Conservation (phyloP, 257 asterid genomes). For the Solanum etuberosum region DNA sequence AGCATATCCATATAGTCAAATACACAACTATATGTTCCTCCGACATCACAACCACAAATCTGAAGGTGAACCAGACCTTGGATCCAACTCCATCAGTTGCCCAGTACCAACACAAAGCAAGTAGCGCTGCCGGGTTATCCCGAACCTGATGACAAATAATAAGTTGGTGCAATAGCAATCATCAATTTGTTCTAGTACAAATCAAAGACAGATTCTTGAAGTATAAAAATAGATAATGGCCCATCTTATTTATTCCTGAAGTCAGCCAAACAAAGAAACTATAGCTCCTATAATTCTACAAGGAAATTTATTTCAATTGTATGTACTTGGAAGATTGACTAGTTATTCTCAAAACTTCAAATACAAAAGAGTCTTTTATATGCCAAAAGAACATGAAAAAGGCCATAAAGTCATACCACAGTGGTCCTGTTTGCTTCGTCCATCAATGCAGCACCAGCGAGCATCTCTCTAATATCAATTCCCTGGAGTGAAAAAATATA, state of each 20-base stretch:
- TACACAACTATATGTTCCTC: neutral
- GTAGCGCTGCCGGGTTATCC: slow-evolving; percentile 90
- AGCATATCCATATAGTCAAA: neutral
- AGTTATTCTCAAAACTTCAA: neutral
- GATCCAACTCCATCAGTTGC: slow-evolving; percentile 88
- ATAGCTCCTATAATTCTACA: neutral
- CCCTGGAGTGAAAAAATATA: slow-evolving; percentile 36
- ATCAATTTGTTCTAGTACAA: neutral
- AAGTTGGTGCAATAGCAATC: neutral
- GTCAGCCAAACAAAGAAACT: neutral
- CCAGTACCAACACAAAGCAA: slow-evolving; percentile 98
- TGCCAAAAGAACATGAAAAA: neutral
- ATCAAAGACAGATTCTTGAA: neutral
- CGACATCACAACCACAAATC: neutral
- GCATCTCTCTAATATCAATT: slow-evolving; percentile 82
- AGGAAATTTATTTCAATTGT: neutral
- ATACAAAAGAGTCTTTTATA: neutral
- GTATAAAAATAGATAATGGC: neutral
- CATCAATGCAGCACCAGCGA: slow-evolving; percentile 94
- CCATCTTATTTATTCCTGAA: neutral
- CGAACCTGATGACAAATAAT: slow-evolving; percentile 42
- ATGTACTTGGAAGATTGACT: neutral
- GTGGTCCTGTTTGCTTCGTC: slow-evolving; percentile 79
- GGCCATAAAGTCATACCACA: slow-evolving; percentile 30
- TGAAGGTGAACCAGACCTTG: slow-evolving; percentile 47